Conservation (phyloP, 805 yeast genomes). For the Maudiozyma pseudohumilis region DNA sequence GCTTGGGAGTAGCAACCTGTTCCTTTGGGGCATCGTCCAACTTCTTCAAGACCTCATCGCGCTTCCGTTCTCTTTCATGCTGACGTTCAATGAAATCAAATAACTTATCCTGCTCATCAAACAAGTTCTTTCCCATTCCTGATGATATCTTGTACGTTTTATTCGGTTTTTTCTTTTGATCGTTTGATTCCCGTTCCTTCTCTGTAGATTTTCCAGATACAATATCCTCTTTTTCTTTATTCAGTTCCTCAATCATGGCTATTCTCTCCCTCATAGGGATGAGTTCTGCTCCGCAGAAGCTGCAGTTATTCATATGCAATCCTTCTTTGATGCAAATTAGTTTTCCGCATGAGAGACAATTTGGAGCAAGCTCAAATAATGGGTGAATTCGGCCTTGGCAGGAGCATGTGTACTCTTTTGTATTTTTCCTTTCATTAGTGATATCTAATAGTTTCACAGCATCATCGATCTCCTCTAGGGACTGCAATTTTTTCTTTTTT, state of each 20-base stretch:
- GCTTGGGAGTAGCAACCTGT: conserved; percentile 9
- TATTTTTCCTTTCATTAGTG: conserved; percentile 14
- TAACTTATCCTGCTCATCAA: conserved; percentile 57
- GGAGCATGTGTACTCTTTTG: conserved; percentile 40
- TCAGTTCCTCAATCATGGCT: conserved; percentile 45
- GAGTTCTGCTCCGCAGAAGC: conserved; percentile 65
- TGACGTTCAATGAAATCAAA: conserved; percentile 50
- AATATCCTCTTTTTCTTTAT: conserved; percentile 39
- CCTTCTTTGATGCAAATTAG: conserved; percentile 89
- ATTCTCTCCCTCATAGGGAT: conserved; percentile 51
- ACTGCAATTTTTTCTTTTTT: conserved; percentile 42
- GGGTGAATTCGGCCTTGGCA: conserved; percentile 89
- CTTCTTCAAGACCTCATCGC: conserved; percentile 24
- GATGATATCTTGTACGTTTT: conserved; percentile 43
- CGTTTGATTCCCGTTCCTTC: conserved; percentile 15
- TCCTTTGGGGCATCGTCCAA: conserved; percentile 14
- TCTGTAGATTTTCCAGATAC: conserved; percentile 16
- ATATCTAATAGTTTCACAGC: conserved; percentile 46
- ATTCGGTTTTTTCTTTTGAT: conserved; percentile 25
- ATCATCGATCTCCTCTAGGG: conserved; percentile 56
- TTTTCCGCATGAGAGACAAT: conserved; percentile 89
- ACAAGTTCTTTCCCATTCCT: conserved; percentile 54
- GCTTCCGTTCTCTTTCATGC: conserved; percentile 29
- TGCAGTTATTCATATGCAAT: conserved; percentile 62
- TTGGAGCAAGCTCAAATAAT: conserved; percentile 80